Evolutionary conservation across 2,329 filamentous ascomycete genomes (phyloP).

Genomic region (Phyllachora maydis): DNA sequence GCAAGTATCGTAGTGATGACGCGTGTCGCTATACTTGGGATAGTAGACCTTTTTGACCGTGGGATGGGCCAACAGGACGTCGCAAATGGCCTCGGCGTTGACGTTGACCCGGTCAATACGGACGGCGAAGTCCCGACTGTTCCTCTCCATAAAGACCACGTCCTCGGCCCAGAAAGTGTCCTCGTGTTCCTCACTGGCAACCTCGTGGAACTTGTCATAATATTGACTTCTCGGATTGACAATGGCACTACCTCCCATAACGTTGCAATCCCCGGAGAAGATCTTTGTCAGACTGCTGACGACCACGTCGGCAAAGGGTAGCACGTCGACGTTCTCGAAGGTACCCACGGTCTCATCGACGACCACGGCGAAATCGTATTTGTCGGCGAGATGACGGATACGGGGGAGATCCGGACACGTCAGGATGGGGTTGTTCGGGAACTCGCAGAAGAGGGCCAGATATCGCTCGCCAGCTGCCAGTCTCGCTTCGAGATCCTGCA

Average conservation of each 20-base stretch:
- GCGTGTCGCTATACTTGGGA: conserved; percentile 56
- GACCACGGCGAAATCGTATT: conserved; percentile 74
- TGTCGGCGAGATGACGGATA: conserved; percentile 61
- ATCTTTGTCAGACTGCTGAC: conserved; percentile 93
- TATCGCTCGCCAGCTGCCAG: conserved; percentile 55
- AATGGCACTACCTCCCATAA: conserved; percentile 74
- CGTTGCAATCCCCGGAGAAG: conserved; percentile 93
- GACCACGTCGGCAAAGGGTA: conserved; percentile 75
- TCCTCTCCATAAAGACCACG: conserved; percentile 83
- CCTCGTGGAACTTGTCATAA: conserved; percentile 47
- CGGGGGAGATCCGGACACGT: conserved; percentile 65
- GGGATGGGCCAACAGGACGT: conserved; percentile 38
- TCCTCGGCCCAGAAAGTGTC: conserved; percentile 93
- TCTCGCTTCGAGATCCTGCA: conserved; percentile 63
- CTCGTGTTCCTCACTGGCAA: conserved; percentile 49
- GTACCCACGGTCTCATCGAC: conserved; percentile 95
- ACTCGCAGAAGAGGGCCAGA: conserved; percentile 80
- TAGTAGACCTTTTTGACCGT: conserved; percentile 68
- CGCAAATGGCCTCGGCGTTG: conserved; percentile 69
- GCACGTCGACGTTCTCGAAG: conserved; percentile 85
- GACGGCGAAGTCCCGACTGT: conserved; percentile 76
- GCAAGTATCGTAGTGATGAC: conserved; percentile 58
- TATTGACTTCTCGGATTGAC: conserved; percentile 45
- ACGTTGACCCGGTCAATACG: conserved; percentile 69
- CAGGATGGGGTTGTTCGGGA: conserved; percentile 80